A percentile compares a stretch with the other conserved stretches of the same genome.
phyloP scores from a whole-genome alignment of 148 eudicot genomes.

The Fagopyrum esculentum region DNA sequence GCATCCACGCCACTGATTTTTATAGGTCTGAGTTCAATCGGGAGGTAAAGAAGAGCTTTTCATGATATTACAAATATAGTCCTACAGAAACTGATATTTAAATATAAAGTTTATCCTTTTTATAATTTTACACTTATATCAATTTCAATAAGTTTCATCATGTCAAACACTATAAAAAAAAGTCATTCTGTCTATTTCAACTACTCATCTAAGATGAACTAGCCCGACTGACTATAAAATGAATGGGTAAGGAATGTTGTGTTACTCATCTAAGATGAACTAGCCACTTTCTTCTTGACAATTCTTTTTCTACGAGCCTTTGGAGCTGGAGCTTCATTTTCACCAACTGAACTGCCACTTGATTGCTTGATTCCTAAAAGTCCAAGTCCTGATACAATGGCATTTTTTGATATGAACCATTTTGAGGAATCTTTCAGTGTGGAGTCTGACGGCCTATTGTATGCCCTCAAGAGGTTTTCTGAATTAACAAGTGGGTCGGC shows the following conservation, averaged over 20 bases:
- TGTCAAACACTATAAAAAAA: too few species aligned
- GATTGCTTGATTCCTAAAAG: constrained; percentile 73
- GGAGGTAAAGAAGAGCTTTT: constrained; percentile 36
- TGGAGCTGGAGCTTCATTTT: constrained; percentile 48
- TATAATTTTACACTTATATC: too few species aligned
- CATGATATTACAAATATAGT: too few species aligned
- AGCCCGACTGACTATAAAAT: neutral
- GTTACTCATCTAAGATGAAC: constrained; percentile 21
- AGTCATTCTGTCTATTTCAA: too few species aligned
- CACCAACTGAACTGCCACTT: constrained; percentile 30
- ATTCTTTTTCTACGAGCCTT: constrained; percentile 75
- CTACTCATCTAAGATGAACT: too few species aligned
- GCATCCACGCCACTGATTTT: constrained; percentile 50
- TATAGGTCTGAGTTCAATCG: constrained; percentile 73
- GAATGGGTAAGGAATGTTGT: neutral
- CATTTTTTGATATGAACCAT: constrained; percentile 79
- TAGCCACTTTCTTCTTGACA: constrained; percentile 66
- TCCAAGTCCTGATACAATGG: constrained; percentile 74
- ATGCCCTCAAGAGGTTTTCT: constrained; percentile 54
- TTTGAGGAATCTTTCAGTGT: constrained; percentile 43
- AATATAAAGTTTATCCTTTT: too few species aligned
- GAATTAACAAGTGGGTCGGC: constrained; percentile 78
- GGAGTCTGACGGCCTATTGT: constrained; percentile 55
- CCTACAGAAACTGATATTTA: too few species aligned
- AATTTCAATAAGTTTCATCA: too few species aligned